Evolutionary conservation across 208 protist genomes (phyloP).

Genomic region (Leishmania mexicana): DNA sequence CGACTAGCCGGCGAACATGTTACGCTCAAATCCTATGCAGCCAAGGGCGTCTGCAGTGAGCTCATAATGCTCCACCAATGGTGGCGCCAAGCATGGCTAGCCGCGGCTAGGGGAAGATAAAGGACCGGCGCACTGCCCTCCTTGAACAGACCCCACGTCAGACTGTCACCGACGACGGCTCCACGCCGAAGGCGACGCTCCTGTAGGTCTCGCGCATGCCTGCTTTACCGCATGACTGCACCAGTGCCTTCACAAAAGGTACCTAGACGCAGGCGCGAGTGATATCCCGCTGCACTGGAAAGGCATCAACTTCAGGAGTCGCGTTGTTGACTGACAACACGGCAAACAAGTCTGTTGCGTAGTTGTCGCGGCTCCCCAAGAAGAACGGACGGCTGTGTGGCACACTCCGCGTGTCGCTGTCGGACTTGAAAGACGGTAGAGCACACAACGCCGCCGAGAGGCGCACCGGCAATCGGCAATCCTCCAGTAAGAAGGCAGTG

Average conservation of each 20-base stretch:
- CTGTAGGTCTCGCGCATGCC: background rate
- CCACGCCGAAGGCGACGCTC: conserved; percentile 9
- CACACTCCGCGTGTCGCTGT: background rate
- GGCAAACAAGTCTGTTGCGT: conserved; percentile 23
- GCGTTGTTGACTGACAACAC: conserved; percentile 20
- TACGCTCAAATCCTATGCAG: conserved; percentile 7
- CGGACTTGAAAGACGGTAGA: conserved; percentile 4
- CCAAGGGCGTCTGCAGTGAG: conserved; percentile 23
- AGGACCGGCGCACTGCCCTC: conserved; percentile 21
- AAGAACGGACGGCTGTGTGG: conserved; percentile 25
- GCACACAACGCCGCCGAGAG: conserved; percentile 30
- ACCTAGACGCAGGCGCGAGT: conserved; percentile 10
- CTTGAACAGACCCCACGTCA: conserved; percentile 3
- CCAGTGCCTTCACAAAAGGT: conserved; percentile 4
- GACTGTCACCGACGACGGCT: background rate
- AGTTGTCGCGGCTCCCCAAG: conserved; percentile 20
- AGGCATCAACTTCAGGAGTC: conserved; percentile 3
- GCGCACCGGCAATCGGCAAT: conserved; percentile 6
- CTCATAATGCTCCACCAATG: conserved; percentile 45
- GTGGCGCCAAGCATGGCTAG: conserved; percentile 45
- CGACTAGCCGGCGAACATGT: conserved; percentile 11
- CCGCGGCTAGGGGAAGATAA: conserved; percentile 40
- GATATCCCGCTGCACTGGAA: conserved; percentile 17
- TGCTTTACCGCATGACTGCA: background rate
- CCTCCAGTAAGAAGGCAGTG: conserved; percentile 11